Evolutionary conservation across 1,284 basidiomycete genomes (phyloP).

Genomic region (Apiotrichum brassicae): DNA sequence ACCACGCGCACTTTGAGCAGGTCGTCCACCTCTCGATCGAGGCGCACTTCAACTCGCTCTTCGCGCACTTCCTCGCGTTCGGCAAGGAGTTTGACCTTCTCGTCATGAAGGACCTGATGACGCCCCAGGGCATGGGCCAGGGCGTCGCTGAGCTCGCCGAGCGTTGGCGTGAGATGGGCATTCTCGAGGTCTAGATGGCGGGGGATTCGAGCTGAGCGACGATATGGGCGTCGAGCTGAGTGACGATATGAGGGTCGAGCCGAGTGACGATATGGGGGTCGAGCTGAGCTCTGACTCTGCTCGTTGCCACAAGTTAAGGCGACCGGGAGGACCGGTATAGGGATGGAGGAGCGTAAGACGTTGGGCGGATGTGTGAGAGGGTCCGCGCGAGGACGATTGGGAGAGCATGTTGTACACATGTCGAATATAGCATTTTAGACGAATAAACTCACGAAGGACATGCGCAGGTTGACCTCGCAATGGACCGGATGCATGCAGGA

Average conservation of each 20-base stretch:
- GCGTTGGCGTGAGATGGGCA: conserved; percentile 77
- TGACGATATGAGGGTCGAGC: no score
- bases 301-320: no score
- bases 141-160: conserved; percentile 78
- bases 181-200: conserved; percentile 54
- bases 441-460: neutral
- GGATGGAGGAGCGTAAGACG: no score
- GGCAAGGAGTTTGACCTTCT: conserved; percentile 75
- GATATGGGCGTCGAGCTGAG: no score
- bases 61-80: conserved; percentile 94
- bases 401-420: conserved; percentile 7
- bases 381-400: neutral
- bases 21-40: conserved; percentile 89
- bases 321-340: no score
- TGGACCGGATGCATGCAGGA: no score
- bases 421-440: conserved; percentile 7
- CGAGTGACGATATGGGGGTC: no score
- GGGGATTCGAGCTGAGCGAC: no score
- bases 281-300: neutral
- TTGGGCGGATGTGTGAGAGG: no score
- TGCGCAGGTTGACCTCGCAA: no score
- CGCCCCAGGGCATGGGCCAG: conserved; percentile 48
- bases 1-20: conserved; percentile 87
- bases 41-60: conserved; percentile 96
- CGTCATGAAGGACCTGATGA: conserved; percentile 66